Evolutionary conservation across 768 basidiomycete species (phyloP).

Genomic region (Paxillus ammoniavirescens): DNA sequence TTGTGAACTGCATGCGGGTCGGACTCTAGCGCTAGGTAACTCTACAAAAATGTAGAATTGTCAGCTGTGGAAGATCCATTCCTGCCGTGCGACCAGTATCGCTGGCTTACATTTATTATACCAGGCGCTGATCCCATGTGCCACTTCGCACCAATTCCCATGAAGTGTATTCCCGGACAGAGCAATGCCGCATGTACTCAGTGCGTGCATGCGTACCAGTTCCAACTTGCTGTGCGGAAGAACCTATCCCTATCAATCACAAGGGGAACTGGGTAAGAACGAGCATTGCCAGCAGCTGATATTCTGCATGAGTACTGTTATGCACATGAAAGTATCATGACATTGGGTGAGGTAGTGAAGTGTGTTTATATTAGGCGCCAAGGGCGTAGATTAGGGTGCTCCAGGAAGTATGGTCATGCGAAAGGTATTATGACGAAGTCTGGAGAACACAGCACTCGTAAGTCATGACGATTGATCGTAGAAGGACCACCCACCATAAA

Average conservation of each 20-base stretch:
- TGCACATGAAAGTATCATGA: conserved; percentile 21
- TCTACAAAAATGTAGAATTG: too few species aligned
- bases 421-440: background rate
- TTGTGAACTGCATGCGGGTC: too few species aligned
- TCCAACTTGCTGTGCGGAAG: background rate
- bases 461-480: background rate
- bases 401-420: conserved; percentile 3
- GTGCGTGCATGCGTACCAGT: too few species aligned
- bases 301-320: conserved; percentile 12
- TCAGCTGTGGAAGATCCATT: too few species aligned
- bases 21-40: too few species aligned
- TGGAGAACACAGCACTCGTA: background rate
- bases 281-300: conserved; percentile 1
- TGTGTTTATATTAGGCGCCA: conserved; percentile 1
- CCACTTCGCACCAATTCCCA: background rate
- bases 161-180: too few species aligned
- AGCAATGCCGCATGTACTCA: too few species aligned
- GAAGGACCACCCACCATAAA: conserved; percentile 7
- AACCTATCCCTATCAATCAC: background rate
- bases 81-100: too few species aligned
- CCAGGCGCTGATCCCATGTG: too few species aligned
- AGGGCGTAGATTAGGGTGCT: conserved; percentile 11
- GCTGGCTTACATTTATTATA: too few species aligned
- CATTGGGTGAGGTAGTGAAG: conserved; percentile 5
- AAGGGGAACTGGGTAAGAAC: background rate